Percentiles rank a stretch among this genome's conserved stretches.
Conservation (phyloP, 352 stramenopile genomes). For the Phytophthora sojae region DNA sequence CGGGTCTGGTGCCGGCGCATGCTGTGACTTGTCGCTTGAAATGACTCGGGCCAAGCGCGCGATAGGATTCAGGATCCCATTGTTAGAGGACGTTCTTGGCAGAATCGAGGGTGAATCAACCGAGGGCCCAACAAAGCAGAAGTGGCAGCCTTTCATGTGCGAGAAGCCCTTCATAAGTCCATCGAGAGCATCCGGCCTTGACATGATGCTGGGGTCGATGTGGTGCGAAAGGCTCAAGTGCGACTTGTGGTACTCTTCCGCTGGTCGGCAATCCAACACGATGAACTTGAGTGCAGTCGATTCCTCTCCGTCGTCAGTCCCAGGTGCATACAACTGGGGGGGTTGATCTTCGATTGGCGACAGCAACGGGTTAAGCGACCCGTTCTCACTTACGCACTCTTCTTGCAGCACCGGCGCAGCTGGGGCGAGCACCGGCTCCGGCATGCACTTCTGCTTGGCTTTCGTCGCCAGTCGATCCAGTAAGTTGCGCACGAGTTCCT, state of each 20-base stretch:
- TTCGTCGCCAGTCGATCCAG: conserved; percentile 57
- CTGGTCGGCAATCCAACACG: conserved; percentile 81
- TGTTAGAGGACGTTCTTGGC: conserved; percentile 38
- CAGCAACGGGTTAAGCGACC: conserved; percentile 45
- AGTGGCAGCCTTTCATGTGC: conserved; percentile 90
- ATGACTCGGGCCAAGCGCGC: conserved; percentile 61
- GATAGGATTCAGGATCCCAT: conserved; percentile 60
- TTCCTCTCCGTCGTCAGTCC: conserved; percentile 33
- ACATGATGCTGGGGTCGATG: conserved; percentile 82
- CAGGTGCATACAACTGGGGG: conserved; percentile 26
- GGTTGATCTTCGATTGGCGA: conserved; percentile 25
- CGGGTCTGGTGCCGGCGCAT: conserved; percentile 11
- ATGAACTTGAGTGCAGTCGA: conserved; percentile 61
- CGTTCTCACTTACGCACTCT: conserved; percentile 9
- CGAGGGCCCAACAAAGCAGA: conserved; percentile 86
- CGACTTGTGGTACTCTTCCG: conserved; percentile 79
- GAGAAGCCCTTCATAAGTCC: conserved; percentile 83
- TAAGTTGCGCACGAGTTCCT: conserved; percentile 85
- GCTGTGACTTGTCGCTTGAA: conserved; percentile 61
- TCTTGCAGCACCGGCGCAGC: conserved; percentile 12
- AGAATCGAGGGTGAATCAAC: conserved; percentile 34
- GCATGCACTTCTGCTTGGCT: conserved; percentile 25
- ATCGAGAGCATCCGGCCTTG: conserved; percentile 72
- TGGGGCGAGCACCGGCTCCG: conserved; percentile 14
- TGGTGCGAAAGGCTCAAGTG: conserved; percentile 89